Evolutionary conservation across 345 rosid genomes (phyloP).

Genomic region (Anastatica hierochuntica): DNA sequence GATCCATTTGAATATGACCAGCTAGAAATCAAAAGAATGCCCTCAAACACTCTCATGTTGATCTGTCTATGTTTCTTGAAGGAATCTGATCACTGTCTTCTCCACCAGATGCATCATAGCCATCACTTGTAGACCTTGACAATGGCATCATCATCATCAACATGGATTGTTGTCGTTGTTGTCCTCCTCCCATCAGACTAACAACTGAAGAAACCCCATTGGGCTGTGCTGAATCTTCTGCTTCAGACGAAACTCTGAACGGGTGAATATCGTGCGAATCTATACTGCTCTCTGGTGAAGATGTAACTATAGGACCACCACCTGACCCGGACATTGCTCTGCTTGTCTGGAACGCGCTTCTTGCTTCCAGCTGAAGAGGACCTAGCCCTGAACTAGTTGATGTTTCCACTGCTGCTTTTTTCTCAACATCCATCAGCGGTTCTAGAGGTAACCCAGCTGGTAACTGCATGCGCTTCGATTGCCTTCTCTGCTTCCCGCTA

Average conservation of each 20-base stretch:
- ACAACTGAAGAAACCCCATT: slow-evolving; percentile 41
- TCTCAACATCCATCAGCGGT: slow-evolving; percentile 32
- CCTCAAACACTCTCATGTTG: slow-evolving; percentile 16
- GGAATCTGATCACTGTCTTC: slow-evolving; percentile 96
- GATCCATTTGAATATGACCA: too few species aligned
- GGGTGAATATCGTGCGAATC: slow-evolving; percentile 94
- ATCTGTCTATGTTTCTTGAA: slow-evolving; percentile 54
- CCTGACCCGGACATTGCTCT: slow-evolving; percentile 68
- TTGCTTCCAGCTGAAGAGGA: slow-evolving; percentile 90
- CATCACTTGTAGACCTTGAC: slow-evolving; percentile 88
- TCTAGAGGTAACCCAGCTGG: slow-evolving; percentile 73
- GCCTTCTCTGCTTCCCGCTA: slow-evolving; percentile 35
- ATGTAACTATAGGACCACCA: slow-evolving; percentile 54
- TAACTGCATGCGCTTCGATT: slow-evolving; percentile 55
- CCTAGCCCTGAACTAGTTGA: slow-evolving; percentile 67
- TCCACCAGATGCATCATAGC: slow-evolving; percentile 95
- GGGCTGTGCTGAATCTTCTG: slow-evolving; percentile 57
- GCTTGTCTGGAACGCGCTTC: slow-evolving; percentile 92
- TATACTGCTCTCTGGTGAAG: slow-evolving; percentile 95
- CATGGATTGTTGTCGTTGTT: slow-evolving; percentile 24
- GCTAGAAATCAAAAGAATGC: too few species aligned
- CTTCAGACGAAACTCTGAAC: slow-evolving; percentile 70
- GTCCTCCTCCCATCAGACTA: slow-evolving; percentile 22
- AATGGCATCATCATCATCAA: slow-evolving; percentile 58
- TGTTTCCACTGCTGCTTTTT: slow-evolving; percentile 49